These are phyloP conservation scores for Scedosporium minutisporum DNA, from an alignment of 2,329 filamentous ascomycete species.

Conservation along the genomic window DNA sequence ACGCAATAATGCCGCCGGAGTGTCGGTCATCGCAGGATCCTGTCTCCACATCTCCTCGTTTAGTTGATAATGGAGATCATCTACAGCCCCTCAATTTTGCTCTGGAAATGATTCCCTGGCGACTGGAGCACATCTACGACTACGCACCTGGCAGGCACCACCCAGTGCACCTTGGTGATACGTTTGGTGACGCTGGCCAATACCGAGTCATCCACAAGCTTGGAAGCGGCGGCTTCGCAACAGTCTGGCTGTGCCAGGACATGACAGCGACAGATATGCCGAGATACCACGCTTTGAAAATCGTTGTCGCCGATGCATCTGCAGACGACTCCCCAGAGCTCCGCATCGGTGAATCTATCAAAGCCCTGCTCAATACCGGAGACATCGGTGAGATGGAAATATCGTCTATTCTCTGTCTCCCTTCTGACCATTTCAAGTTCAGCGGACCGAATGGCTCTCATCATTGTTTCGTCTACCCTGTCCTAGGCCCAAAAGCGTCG, in stretches of 20 bases:
- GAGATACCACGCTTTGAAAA: constrained; percentile 13
- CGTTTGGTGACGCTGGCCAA: constrained; percentile 18
- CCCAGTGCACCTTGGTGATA: constrained; percentile 30
- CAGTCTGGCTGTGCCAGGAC: constrained; percentile 31
- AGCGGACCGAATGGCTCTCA: constrained; percentile 18
- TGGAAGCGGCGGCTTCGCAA: constrained; percentile 31
- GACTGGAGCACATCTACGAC: constrained; percentile 12
- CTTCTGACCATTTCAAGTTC: constrained; percentile 14
- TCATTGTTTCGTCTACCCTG: constrained; percentile 15
- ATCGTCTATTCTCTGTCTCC: constrained; percentile 8
- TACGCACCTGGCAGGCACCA: constrained; percentile 31
- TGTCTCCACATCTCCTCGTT: too few relatives aligned
- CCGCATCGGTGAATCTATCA: neutral
- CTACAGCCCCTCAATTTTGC: neutral
- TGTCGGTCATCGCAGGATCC: too few relatives aligned
- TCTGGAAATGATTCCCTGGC: neutral
- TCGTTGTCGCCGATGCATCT: neutral
- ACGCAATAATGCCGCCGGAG: too few relatives aligned
- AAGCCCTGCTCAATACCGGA: neutral
- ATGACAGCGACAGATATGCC: constrained; percentile 12
- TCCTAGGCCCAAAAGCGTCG: constrained; percentile 18
- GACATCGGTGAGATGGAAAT: neutral
- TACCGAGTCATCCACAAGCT: constrained; percentile 35
- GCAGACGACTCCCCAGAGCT: neutral
- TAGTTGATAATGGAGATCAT: too few relatives aligned